Evolutionary conservation across 495 filamentous ascomycete species (phyloP).

Genomic region (Alectoria sarmentosa): DNA sequence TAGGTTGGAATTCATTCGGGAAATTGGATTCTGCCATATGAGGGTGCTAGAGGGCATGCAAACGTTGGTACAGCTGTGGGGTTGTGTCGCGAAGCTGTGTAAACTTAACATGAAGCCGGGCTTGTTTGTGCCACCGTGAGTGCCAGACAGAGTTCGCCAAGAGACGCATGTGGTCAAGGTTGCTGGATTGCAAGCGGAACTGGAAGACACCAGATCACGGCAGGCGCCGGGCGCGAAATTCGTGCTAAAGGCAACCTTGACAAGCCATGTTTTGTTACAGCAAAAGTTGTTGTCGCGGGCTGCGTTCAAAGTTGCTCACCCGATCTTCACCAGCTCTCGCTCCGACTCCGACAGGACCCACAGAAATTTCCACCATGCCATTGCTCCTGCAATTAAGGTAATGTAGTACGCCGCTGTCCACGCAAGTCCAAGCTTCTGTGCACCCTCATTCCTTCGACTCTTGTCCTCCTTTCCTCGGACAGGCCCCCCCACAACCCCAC

Average conservation of each 20-base stretch:
- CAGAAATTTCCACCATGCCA: slow-evolving; percentile 58
- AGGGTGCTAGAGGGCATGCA: slow-evolving; percentile 94
- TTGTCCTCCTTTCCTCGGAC: slow-evolving; percentile 39
- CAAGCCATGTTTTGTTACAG: neutral
- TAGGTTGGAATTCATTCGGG: slow-evolving; percentile 92
- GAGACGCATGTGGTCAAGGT: neutral
- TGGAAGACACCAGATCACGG: neutral
- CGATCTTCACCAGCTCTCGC: slow-evolving; percentile 41
- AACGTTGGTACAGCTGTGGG: slow-evolving; percentile 85
- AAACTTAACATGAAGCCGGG: slow-evolving; percentile 93
- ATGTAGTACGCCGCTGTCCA: slow-evolving; percentile 78
- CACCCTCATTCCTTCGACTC: slow-evolving; percentile 24
- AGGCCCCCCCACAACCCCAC: slow-evolving; percentile 29
- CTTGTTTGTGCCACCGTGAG: slow-evolving; percentile 56
- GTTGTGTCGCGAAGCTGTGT: slow-evolving; percentile 81
- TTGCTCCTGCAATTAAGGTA: slow-evolving; percentile 62
- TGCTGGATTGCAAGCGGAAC: neutral
- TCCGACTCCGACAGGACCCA: slow-evolving; percentile 64
- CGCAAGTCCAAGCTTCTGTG: slow-evolving; percentile 28
- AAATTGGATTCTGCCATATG: slow-evolving; percentile 99
- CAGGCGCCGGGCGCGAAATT: neutral
- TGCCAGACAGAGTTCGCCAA: neutral
- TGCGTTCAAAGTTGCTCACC: neutral
- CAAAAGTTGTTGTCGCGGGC: neutral
- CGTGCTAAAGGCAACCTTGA: neutral